These are phyloP conservation scores for Zygosaccharomyces pseudobailii DNA, from an alignment of 1,139 yeast species.

Conservation along the genomic window DNA sequence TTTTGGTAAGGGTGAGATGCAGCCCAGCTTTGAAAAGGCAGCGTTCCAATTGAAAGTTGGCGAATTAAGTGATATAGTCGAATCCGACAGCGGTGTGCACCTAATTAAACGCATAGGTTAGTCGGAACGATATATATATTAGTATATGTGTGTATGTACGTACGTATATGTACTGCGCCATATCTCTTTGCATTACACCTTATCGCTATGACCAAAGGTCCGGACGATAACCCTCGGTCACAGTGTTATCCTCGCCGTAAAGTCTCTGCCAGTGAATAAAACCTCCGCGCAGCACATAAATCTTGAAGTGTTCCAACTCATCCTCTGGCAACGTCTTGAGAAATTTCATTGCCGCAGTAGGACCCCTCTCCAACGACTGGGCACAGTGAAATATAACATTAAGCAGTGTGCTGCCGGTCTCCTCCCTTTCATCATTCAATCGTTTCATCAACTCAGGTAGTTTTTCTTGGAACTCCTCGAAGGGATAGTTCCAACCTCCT, in stretches of 20 bases:
- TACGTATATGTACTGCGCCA: not conserved
- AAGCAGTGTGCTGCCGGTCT: slow-evolving; percentile 2
- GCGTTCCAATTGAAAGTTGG: slow-evolving; percentile 79
- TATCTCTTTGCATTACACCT: not conserved
- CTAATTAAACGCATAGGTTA: slow-evolving; percentile 78
- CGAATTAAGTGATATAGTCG: slow-evolving; percentile 77
- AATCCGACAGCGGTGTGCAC: slow-evolving; percentile 89
- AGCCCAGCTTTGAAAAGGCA: slow-evolving; percentile 86
- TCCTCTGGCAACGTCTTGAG: slow-evolving; percentile 48
- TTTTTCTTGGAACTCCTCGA: slow-evolving; percentile 54
- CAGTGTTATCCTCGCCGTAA: slow-evolving; percentile 60
- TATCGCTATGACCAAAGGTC: slow-evolving; percentile 46
- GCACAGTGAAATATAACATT: slow-evolving; percentile 84
- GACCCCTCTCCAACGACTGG: slow-evolving; percentile 85
- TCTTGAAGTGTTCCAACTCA: slow-evolving; percentile 41
- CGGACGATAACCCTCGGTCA: slow-evolving; percentile 63
- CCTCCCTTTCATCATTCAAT: slow-evolving; percentile 36
- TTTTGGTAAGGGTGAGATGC: slow-evolving; percentile 91
- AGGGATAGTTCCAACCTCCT: slow-evolving; percentile 27
- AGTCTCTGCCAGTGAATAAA: slow-evolving; percentile 75
- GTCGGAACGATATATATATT: not conserved
- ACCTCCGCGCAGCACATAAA: slow-evolving; percentile 79
- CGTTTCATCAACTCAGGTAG: slow-evolving; percentile 57
- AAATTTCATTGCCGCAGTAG: slow-evolving; percentile 70
- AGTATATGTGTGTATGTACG: slow-evolving; percentile 1